Conservation (phyloP, 352 stramenopile genomes). For the Phytopythium delawarense region DNA sequence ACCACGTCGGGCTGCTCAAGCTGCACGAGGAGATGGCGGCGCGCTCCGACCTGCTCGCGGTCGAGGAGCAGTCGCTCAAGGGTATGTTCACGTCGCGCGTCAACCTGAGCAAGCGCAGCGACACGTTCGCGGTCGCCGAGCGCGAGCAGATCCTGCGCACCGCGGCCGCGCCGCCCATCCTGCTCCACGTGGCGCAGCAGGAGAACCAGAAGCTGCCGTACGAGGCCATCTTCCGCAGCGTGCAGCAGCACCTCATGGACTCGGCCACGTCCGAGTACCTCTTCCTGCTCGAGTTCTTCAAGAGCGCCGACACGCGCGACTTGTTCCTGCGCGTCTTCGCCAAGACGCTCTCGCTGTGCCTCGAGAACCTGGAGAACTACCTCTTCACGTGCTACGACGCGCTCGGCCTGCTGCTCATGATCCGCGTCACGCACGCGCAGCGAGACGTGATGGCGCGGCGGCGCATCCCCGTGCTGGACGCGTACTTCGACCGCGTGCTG, state of each 20-base stretch:
- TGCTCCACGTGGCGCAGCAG: conserved; percentile 93
- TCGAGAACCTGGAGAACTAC: conserved; percentile 99
- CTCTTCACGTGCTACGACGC: conserved; percentile 97
- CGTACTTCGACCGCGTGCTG: conserved; percentile 95
- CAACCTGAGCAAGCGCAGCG: conserved; percentile 94
- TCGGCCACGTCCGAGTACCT: conserved; percentile 97
- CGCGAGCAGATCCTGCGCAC: conserved; percentile 89
- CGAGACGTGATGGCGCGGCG: conserved; percentile 80
- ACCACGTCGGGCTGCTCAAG: conserved; percentile 94
- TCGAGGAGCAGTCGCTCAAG: conserved; percentile 94
- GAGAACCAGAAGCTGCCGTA: conserved; percentile 93
- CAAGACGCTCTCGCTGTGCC: conserved; percentile 92
- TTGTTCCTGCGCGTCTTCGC: conserved; percentile 95
- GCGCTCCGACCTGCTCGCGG: conserved; percentile 92
- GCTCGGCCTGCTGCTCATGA: conserved; percentile 98
- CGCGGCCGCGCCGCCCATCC: conserved; percentile 80
- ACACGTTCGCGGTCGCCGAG: conserved; percentile 92
- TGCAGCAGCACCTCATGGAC: conserved; percentile 98
- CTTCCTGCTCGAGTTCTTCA: conserved; percentile 95
- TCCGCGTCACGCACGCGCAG: conserved; percentile 92
- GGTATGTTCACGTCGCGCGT: conserved; percentile 83
- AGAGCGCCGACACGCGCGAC: conserved; percentile 76
- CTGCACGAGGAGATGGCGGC: conserved; percentile 93
- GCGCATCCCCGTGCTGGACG: conserved; percentile 90
- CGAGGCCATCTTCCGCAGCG: conserved; percentile 94